Evolutionary conservation across 2,329 filamentous ascomycete genomes (phyloP).

Genomic region (Curvularia verruculosa): DNA sequence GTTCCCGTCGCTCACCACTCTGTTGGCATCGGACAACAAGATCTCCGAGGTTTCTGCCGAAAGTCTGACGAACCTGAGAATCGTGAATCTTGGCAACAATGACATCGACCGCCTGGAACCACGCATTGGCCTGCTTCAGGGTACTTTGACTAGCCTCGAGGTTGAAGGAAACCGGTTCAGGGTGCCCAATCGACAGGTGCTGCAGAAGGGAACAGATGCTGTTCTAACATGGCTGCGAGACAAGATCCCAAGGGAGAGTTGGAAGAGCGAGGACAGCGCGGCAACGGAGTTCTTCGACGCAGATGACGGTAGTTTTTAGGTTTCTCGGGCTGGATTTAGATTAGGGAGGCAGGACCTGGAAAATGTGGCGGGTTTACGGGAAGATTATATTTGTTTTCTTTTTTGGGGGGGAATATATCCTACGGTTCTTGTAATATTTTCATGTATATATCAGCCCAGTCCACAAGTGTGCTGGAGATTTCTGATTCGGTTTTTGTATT

Average conservation of each 20-base stretch:
- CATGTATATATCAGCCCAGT: slow-evolving; percentile 10
- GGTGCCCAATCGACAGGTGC: slow-evolving; percentile 80
- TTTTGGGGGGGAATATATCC: background rate
- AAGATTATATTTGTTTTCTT: background rate
- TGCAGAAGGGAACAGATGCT: slow-evolving; percentile 87
- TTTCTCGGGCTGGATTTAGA: background rate
- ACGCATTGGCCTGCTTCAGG: slow-evolving; percentile 76
- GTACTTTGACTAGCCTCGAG: slow-evolving; percentile 70
- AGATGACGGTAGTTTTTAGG: slow-evolving; percentile 22
- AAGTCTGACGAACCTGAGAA: slow-evolving; percentile 72
- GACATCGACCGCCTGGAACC: slow-evolving; percentile 83
- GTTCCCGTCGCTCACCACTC: slow-evolving; percentile 73
- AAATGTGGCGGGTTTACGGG: background rate
- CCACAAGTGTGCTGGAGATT: slow-evolving; percentile 1
- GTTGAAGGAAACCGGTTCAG: slow-evolving; percentile 86
- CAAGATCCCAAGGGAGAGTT: slow-evolving; percentile 63
- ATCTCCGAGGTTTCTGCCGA: slow-evolving; percentile 75
- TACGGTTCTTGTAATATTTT: slow-evolving; percentile 15
- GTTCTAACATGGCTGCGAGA: slow-evolving; percentile 81
- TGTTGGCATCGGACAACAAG: slow-evolving; percentile 81
- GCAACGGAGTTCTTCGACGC: slow-evolving; percentile 34
- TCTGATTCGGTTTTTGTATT: background rate
- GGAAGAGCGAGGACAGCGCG: slow-evolving; percentile 27
- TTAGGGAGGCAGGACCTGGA: slow-evolving; percentile 1
- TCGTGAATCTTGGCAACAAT: slow-evolving; percentile 83